A percentile compares a stretch with the other conserved stretches of the same genome.
phyloP scores from a whole-genome alignment of 129 eudicot genomes.

The Arctium lappa region DNA sequence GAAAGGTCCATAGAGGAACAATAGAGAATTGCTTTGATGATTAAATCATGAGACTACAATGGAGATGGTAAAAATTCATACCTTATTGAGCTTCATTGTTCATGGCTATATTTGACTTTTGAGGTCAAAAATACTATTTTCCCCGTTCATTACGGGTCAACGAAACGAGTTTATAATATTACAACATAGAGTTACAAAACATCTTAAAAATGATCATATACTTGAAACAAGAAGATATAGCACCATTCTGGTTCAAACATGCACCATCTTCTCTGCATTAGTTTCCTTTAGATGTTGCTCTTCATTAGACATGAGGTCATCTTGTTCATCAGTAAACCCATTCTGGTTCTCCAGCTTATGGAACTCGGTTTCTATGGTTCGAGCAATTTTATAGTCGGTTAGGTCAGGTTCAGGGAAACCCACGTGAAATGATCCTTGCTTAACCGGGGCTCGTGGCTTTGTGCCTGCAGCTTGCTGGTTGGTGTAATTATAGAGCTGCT shows the following conservation, averaged over 20 bases:
- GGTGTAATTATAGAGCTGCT: conserved; percentile 58
- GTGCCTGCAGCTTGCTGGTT: conserved; percentile 56
- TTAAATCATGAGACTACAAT: neutral
- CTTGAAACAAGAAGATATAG: neutral
- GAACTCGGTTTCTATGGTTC: conserved; percentile 71
- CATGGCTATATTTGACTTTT: conserved; percentile 14
- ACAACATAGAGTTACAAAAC: conserved; percentile 25
- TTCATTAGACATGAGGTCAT: conserved; percentile 31
- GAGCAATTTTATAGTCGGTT: conserved; percentile 60
- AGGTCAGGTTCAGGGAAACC: conserved; percentile 72
- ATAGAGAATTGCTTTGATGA: neutral
- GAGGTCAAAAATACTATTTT: conserved; percentile 15
- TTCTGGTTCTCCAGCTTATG: conserved; percentile 60
- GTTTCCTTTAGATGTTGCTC: conserved; percentile 13
- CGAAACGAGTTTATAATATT: conserved; percentile 12
- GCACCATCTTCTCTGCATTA: conserved; percentile 5
- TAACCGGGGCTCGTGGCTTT: conserved; percentile 44
- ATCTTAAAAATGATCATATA: conserved; percentile 17
- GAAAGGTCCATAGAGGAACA: neutral
- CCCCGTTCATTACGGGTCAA: conserved; percentile 1
- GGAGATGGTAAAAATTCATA: conserved; percentile 2
- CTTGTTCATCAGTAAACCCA: conserved; percentile 36
- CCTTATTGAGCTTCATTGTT: conserved; percentile 18
- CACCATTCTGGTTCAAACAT: neutral
- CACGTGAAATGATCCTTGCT: conserved; percentile 81